Conservation (phyloP, 177 flowering plant genomes). For the Vitis hybrid region DNA sequence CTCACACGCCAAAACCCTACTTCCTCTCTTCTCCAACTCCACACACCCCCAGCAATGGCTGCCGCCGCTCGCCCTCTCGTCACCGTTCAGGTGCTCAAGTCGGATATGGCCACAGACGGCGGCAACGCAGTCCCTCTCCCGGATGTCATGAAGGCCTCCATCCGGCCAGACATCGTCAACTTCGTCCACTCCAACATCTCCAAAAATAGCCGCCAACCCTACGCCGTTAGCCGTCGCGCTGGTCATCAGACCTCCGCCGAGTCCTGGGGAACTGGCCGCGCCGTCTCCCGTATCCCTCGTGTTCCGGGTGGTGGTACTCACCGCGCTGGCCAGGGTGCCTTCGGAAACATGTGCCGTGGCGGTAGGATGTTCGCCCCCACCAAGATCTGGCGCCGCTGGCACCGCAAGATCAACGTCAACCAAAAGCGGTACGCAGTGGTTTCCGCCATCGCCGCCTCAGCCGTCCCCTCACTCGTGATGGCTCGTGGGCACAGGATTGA, state of each 20-base stretch:
- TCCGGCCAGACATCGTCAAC: conserved; percentile 78
- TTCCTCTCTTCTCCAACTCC: not conserved
- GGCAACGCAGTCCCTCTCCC: conserved; percentile 54
- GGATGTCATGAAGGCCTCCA: conserved; percentile 69
- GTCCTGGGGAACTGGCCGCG: conserved; percentile 95
- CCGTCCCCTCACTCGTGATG: conserved; percentile 69
- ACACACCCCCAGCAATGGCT: conserved; percentile 30
- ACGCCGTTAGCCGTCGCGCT: conserved; percentile 67
- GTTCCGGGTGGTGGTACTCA: conserved; percentile 98
- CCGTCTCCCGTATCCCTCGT: conserved; percentile 95
- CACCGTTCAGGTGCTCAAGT: conserved; percentile 56
- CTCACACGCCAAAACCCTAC: too few relatives aligned
- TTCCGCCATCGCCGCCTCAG: conserved; percentile 82
- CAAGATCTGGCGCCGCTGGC: conserved; percentile 95
- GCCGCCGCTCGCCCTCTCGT: conserved; percentile 72
- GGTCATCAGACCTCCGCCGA: conserved; percentile 99
- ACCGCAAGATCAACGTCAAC: conserved; percentile 64
- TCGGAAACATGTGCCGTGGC: conserved; percentile 98
- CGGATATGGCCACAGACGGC: conserved; percentile 74
- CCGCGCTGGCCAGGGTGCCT: conserved; percentile 95
- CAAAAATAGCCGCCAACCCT: conserved; percentile 81
- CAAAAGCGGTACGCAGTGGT: conserved; percentile 77
- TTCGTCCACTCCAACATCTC: conserved; percentile 71
- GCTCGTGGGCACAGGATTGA: conserved; percentile 81
- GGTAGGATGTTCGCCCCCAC: conserved; percentile 97